Evolutionary conservation across 352 stramenopile species (phyloP), one percentile per base, ranked within the genome.

Genomic region (Globisporangium parvum): DNA sequence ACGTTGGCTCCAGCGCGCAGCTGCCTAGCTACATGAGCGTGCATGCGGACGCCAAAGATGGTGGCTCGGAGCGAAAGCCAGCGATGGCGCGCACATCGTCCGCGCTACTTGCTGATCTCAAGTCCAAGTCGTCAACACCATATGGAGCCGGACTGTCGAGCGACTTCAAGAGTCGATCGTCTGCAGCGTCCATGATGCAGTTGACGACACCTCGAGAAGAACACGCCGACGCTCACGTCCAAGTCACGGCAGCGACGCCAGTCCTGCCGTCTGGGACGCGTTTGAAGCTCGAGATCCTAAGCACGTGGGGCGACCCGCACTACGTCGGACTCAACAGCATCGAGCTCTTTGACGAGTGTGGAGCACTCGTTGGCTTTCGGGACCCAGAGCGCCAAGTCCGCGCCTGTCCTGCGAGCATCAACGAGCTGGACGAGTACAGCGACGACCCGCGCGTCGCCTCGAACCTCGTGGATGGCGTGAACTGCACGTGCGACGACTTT

Each of bases 261-360:
- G 69, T 81, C 14, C 65, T 95, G 28, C 87, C 87, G 3, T 71
- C 41, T 35, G 85, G 85, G 0, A 69, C 68, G 37, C 77, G 64
- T 20, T 47, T 97, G 0, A 68, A 73, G 23, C 52, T 97, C 5
- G 72, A 93, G 40, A 91, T 97, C 33, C 41, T 96, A 3, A 85
- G 64, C 44, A 97, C 90, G 0, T 96, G 87, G 87, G 90, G 89
- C 17, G 90, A 97, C 56, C 71, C 75, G 4, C 81, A 91, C 63
- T 97, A 97, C 50, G 82, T 97, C 2, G 90, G 90, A 5, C 65
- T 97, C 0, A 96, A 91, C 45, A 89, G 90, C 1, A 74, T 97
- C 10, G 90, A 97, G 41, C 46, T 96, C 11, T 97, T 96, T 44
- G 71, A 97, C 51, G 59, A 91, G 0, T 52, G 47, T 9, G 90